Conservation (phyloP, 2,329 filamentous ascomycete genomes). For the Fusarium sp. region DNA sequence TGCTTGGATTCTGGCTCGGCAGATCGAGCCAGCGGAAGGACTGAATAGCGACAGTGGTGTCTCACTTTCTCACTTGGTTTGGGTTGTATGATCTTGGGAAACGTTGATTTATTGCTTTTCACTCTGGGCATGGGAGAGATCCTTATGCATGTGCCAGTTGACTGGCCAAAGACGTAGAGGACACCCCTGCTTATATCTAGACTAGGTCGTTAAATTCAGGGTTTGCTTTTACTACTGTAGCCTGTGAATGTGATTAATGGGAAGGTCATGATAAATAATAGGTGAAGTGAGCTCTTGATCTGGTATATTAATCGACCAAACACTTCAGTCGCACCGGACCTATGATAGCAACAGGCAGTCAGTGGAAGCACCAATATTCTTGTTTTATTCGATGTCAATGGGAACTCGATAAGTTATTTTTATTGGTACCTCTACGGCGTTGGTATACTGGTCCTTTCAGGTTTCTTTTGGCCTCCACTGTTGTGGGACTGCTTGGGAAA, state of each 20-base stretch:
- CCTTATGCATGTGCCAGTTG: conserved; percentile 30
- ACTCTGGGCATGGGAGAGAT: conserved; percentile 22
- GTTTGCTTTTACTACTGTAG: conserved; percentile 19
- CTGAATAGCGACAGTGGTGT: neutral
- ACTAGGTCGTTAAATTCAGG: conserved; percentile 39
- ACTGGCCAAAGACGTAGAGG: conserved; percentile 34
- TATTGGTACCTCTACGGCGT: no score
- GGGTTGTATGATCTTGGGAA: conserved; percentile 46
- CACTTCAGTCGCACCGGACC: no score
- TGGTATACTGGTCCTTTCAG: no score
- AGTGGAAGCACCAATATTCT: no score
- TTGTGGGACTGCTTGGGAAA: no score
- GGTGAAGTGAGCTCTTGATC: no score
- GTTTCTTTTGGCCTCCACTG: no score
- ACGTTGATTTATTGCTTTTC: conserved; percentile 38
- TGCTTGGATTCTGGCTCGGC: conserved; percentile 1
- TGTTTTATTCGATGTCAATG: no score
- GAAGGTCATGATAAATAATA: no score
- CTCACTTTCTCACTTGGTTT: conserved; percentile 26
- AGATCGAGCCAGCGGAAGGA: neutral
- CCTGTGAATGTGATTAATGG: neutral
- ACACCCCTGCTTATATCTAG: conserved; percentile 41
- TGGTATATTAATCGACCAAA: no score
- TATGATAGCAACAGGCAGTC: no score
- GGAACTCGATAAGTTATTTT: no score